Conservation (phyloP, 805 yeast species). For the Maudiozyma serrabonitensis region DNA sequence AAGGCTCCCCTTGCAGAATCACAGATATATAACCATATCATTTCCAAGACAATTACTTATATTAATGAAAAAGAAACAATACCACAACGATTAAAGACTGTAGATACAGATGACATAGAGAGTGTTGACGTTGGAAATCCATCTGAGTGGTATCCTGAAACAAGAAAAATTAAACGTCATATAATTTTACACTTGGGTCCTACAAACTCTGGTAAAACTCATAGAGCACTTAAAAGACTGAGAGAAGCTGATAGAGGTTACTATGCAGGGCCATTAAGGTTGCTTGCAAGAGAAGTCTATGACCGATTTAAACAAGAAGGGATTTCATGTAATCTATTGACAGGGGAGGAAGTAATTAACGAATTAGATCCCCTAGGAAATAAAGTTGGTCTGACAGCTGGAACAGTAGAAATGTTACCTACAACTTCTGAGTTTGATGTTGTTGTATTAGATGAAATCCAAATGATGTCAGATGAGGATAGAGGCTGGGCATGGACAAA, state of each 20-base stretch:
- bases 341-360: slow-evolving; percentile 90
- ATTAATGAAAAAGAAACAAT: slow-evolving; percentile 20
- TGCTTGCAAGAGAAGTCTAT: slow-evolving; percentile 84
- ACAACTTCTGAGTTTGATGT: slow-evolving; percentile 60
- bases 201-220: slow-evolving; percentile 92
- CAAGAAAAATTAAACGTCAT: slow-evolving; percentile 68
- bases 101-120: slow-evolving; percentile 9
- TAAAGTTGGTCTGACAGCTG: slow-evolving; percentile 67
- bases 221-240: slow-evolving; percentile 63
- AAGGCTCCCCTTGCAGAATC: neutral
- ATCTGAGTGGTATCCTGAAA: slow-evolving; percentile 74
- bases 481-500: slow-evolving; percentile 95
- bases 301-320: slow-evolving; percentile 65
- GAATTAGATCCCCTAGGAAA: slow-evolving; percentile 61
- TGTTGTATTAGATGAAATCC: slow-evolving; percentile 91
- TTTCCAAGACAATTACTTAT: slow-evolving; percentile 11
- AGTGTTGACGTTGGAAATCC: slow-evolving; percentile 45
- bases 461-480: slow-evolving; percentile 72
- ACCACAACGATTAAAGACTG: slow-evolving; percentile 4
- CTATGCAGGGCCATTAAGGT: slow-evolving; percentile 88
- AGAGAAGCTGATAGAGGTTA: slow-evolving; percentile 63
- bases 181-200: slow-evolving; percentile 95
- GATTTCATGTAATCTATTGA: slow-evolving; percentile 67
- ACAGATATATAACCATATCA: slow-evolving; percentile 10
- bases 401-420: slow-evolving; percentile 93